These are phyloP conservation scores for sorghum (Sorghum bicolor) DNA, from an alignment of 176 grass and related monocot species.

Conservation along the genomic window DNA sequence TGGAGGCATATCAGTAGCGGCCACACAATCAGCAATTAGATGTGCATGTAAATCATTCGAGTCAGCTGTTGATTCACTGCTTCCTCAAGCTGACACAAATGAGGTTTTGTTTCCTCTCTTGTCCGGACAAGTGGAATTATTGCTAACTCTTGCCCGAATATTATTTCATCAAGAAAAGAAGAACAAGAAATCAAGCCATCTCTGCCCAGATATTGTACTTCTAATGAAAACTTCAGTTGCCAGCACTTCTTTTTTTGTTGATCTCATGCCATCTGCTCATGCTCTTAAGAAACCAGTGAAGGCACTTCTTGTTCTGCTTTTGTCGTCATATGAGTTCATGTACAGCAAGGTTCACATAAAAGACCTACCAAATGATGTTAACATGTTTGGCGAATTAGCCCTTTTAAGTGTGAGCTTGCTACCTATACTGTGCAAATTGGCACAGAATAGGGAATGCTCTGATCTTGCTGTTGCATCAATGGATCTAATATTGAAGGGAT, in stretches of 20 bases:
- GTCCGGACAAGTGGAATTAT: constrained; percentile 64
- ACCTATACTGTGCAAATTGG: constrained; percentile 79
- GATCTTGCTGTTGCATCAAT: constrained; percentile 67
- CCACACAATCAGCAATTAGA: constrained; percentile 43
- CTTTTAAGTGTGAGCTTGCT: constrained; percentile 57
- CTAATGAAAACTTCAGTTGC: constrained; percentile 59
- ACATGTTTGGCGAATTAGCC: constrained; percentile 54
- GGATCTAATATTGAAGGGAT: constrained; percentile 80
- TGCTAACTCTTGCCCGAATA: constrained; percentile 50
- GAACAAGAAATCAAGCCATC: constrained; percentile 4
- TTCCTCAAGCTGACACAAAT: constrained; percentile 44
- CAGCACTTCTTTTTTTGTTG: constrained; percentile 52
- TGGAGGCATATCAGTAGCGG: constrained; percentile 48
- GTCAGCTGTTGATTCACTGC: constrained; percentile 48
- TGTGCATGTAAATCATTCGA: constrained; percentile 60
- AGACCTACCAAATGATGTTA: constrained; percentile 48
- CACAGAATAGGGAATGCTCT: constrained; percentile 58
- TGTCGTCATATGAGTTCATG: constrained; percentile 53
- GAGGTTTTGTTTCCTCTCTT: constrained; percentile 52
- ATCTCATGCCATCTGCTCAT: constrained; percentile 49
- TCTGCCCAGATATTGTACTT: constrained; percentile 46
- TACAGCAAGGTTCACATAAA: constrained; percentile 30
- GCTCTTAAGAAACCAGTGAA: constrained; percentile 61
- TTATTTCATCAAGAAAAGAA: constrained; percentile 41
- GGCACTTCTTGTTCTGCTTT: constrained; percentile 59